These are phyloP conservation scores for Colletotrichum limetticola DNA, from an alignment of 2,329 filamentous ascomycete species.

Conservation along the genomic window DNA sequence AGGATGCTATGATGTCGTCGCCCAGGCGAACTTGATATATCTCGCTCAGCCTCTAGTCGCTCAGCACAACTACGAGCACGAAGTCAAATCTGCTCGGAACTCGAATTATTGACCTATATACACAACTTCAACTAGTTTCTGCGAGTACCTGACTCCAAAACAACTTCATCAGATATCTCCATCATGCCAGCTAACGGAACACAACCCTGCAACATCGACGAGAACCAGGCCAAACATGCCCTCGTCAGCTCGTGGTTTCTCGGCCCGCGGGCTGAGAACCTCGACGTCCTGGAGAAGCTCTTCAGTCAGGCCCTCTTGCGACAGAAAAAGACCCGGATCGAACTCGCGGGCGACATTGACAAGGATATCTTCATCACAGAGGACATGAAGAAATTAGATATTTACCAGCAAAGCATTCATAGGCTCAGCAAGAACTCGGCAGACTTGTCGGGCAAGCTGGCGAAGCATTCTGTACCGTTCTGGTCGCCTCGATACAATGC, in stretches of 20 bases:
- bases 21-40: background rate
- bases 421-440: conserved; percentile 46
- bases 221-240: background rate
- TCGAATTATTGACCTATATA: background rate
- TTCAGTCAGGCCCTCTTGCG: background rate
- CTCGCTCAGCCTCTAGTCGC: background rate
- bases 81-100: background rate
- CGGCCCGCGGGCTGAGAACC: conserved; percentile 53
- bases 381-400: conserved; percentile 46
- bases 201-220: background rate
- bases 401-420: background rate
- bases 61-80: background rate
- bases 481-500: conserved; percentile 58
- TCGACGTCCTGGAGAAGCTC: conserved; percentile 51
- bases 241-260: conserved; percentile 53
- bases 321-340: background rate
- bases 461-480: conserved; percentile 54
- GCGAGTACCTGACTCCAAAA: background rate
- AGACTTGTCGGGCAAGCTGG: conserved; percentile 46
- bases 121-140: background rate
- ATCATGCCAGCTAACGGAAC: background rate
- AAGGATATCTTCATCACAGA: background rate
- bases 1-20: background rate
- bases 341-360: background rate
- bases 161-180: background rate